Percentiles rank a stretch among this genome's conserved stretches.
Conservation (phyloP, 306 rosid genomes). For the Lathyrus sativus region DNA sequence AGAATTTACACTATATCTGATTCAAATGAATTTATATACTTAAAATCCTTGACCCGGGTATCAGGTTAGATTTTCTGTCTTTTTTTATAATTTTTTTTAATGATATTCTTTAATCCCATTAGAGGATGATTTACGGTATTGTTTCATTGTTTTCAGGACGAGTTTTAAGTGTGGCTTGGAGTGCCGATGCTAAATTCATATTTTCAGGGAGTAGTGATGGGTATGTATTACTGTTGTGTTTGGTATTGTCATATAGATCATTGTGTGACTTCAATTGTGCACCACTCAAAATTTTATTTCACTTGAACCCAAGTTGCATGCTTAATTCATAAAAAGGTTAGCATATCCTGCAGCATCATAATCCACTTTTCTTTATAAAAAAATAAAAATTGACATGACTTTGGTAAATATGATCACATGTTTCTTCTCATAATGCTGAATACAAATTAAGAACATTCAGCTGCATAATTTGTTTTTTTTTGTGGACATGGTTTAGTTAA, state of each 20-base stretch:
- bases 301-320: not conserved
- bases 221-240: conserved; percentile 50
- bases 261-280: not conserved
- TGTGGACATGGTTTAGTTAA: conserved; percentile 2
- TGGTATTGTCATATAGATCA: not conserved
- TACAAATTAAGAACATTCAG: conserved; percentile 46
- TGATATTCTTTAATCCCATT: not conserved
- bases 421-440: conserved; percentile 42
- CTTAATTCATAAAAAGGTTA: not conserved
- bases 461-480: not conserved
- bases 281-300: not conserved
- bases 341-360: not conserved
- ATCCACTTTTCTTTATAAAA: not conserved
- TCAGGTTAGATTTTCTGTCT: conserved; percentile 63
- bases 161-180: conserved; percentile 86
- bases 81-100: not conserved
- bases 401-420: not conserved
- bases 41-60: conserved; percentile 77
- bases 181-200: conserved; percentile 66
- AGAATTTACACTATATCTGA: conserved; percentile 62
- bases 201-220: conserved; percentile 94
- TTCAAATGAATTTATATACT: conserved; percentile 60
- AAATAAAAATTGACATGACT: not conserved
- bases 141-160: conserved; percentile 67
- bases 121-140: conserved; percentile 24